Percentiles rank a stretch among this genome's conserved stretches.
These are phyloP conservation scores for Alternaria dauci DNA, from an alignment of 2,329 filamentous ascomycete genomes.

Conservation along the genomic window DNA sequence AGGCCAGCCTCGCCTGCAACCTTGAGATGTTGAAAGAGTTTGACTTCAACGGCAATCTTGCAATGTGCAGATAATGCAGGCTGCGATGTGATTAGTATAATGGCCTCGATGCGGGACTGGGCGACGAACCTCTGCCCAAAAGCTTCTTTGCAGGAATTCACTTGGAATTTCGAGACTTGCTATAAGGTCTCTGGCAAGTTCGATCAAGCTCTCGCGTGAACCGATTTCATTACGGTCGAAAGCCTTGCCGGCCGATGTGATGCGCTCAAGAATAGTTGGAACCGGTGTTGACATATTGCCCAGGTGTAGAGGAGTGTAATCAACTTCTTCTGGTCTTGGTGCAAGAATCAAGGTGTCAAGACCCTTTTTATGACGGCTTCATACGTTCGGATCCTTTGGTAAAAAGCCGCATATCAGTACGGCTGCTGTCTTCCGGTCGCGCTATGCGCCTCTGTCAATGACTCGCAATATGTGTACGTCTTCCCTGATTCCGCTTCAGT, in stretches of 20 bases:
- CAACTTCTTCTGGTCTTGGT: too few species aligned
- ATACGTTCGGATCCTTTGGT: too few species aligned
- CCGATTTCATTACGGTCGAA: conserved; percentile 47
- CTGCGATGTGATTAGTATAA: conserved; percentile 21
- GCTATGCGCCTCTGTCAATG: not conserved
- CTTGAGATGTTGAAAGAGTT: conserved; percentile 48
- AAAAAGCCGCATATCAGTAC: not conserved
- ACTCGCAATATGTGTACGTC: not conserved
- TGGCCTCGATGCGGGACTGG: not conserved
- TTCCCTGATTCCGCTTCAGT: too few species aligned
- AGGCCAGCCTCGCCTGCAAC: conserved; percentile 37
- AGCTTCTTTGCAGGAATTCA: conserved; percentile 49
- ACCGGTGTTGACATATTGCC: conserved; percentile 16
- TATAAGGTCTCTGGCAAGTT: conserved; percentile 48
- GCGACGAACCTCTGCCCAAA: conserved; percentile 53
- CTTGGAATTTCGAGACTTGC: conserved; percentile 51
- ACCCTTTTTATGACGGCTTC: too few species aligned
- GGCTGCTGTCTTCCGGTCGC: not conserved
- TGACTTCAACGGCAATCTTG: conserved; percentile 49
- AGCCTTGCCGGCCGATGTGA: conserved; percentile 36
- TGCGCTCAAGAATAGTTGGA: conserved; percentile 22
- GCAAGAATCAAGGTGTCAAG: too few species aligned
- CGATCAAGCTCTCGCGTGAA: conserved; percentile 50
- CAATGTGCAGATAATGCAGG: conserved; percentile 50
- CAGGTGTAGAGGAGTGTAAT: too few species aligned